Base-by-base conservation (phyloP, 2,329 filamentous ascomycete species). In the Colletotrichum sp. region DNA sequence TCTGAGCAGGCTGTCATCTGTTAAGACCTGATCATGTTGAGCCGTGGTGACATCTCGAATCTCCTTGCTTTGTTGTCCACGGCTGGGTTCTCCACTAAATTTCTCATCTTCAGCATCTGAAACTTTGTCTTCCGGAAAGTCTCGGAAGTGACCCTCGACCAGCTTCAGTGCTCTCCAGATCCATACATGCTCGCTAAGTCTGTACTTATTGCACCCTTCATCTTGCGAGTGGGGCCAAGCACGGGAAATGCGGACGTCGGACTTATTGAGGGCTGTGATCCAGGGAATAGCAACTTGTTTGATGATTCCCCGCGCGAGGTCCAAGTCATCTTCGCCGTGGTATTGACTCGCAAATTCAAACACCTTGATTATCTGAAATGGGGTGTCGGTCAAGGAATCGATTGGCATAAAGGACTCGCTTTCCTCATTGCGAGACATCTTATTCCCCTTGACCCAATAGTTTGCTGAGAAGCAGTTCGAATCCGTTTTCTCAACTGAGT, bases 1-100 rank as follows among this genome's bases (percentile, higher is more conserved):
- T 21, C 21, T 58, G 7, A 58, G 1, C 4, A 28, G 24, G 0
- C 1, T 28, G 0, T 58, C 14, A 4, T 58, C 26, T 18, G 28
- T 36, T 0, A 21, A 10, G 12, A 2, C 1, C n/a, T 38, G 4
- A 18, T 38, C 36, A 38, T 63, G n/a, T 28, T 63, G 7, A 18
- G 0, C 1, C 4, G 7, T 16, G 52, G 1, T n/a, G 0, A 12
- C 18, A 0, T 48, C 38, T 48, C 38, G 38, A n/a, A 0, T 3
- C 18, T 48, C 38, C 5, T 3, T 48, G 18, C 38, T 48, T 6
- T 26, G 26, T 26, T 26, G 26, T 26, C 26, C 26, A 26, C 26
- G 26, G 4, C 2, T 5, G 26, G 26, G 1, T 26, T 26, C 26
- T 26, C 26, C 26, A 5, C 26, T 5, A 5, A 26, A 5, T 26